Conservation (phyloP, 2,329 filamentous ascomycete species). For the Ceratocystis huliohia region DNA sequence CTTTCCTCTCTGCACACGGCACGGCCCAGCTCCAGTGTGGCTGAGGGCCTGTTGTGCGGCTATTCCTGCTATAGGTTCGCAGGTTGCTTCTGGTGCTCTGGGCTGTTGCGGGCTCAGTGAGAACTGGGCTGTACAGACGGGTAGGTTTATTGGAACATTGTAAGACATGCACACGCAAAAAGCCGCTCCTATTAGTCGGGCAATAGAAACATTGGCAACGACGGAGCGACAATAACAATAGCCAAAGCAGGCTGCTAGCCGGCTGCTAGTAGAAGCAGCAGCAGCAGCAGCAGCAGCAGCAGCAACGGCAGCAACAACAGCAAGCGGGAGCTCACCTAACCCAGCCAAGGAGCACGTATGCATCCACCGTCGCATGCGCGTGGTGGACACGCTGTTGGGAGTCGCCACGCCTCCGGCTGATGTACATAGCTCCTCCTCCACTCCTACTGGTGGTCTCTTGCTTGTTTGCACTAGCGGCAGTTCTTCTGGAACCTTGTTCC, state of each 20-base stretch:
- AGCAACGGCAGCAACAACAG: neutral
- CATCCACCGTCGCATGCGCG: no score
- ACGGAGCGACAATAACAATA: neutral
- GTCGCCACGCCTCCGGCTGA: no score
- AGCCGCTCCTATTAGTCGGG: neutral
- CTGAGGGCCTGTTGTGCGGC: slow-evolving; percentile 1
- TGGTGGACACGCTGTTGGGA: no score
- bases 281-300: neutral
- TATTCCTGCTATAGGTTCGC: slow-evolving; percentile 4
- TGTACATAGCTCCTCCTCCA: no score
- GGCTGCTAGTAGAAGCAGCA: no score
- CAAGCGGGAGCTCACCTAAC: no score
- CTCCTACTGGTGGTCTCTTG: no score
- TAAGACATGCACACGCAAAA: no score
- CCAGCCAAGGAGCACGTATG: no score
- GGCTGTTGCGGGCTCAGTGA: neutral
- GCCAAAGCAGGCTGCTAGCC: no score
- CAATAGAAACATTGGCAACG: neutral
- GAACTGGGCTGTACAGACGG: neutral
- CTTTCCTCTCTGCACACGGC: neutral
- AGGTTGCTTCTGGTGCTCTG: neutral
- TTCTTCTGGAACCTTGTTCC: neutral
- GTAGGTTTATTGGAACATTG: no score
- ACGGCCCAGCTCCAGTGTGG: neutral
- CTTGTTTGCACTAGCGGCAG: neutral